Conservation (phyloP, 2,329 filamentous ascomycete genomes). For the Alternaria longipes region DNA sequence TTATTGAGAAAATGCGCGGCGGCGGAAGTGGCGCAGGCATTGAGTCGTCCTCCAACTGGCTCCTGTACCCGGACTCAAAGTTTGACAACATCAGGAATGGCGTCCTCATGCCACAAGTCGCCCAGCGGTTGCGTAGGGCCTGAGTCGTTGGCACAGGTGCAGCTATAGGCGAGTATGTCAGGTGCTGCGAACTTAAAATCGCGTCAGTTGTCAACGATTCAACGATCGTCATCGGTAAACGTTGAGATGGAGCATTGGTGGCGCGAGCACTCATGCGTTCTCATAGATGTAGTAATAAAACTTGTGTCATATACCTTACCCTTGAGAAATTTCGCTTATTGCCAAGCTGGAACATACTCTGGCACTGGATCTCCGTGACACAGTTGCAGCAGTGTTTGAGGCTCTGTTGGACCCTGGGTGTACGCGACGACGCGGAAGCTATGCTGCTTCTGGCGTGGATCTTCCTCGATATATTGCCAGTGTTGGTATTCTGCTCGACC, state of each 20-base stretch:
- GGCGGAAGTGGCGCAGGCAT: slow-evolving; percentile 52
- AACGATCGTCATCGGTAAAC: slow-evolving; percentile 1
- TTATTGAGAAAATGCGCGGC: slow-evolving; percentile 49
- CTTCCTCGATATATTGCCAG: slow-evolving; percentile 7
- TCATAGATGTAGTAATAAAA: slow-evolving; percentile 17
- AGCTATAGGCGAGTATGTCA: slow-evolving; percentile 2
- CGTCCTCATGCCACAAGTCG: slow-evolving; percentile 45
- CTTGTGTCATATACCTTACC: slow-evolving; percentile 28
- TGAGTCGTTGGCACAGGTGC: neutral
- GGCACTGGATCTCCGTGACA: slow-evolving; percentile 18
- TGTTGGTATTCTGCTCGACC: slow-evolving; percentile 1
- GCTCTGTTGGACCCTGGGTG: slow-evolving; percentile 20
- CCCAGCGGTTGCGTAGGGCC: neutral
- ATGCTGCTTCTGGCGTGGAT: slow-evolving; percentile 12
- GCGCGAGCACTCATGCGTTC: slow-evolving; percentile 28
- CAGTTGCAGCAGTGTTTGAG: slow-evolving; percentile 25
- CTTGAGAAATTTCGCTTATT: slow-evolving; percentile 6
- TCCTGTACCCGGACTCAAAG: slow-evolving; percentile 60
- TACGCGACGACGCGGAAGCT: slow-evolving; percentile 4
- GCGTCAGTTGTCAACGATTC: neutral
- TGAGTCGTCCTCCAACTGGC: slow-evolving; percentile 58
- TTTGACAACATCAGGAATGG: slow-evolving; percentile 61
- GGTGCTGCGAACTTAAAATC: slow-evolving; percentile 5
- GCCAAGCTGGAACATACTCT: slow-evolving; percentile 26
- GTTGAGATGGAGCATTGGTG: slow-evolving; percentile 13